Base-by-base conservation (phyloP, 495 filamentous ascomycete genomes). In the Aspergillus diversus region DNA sequence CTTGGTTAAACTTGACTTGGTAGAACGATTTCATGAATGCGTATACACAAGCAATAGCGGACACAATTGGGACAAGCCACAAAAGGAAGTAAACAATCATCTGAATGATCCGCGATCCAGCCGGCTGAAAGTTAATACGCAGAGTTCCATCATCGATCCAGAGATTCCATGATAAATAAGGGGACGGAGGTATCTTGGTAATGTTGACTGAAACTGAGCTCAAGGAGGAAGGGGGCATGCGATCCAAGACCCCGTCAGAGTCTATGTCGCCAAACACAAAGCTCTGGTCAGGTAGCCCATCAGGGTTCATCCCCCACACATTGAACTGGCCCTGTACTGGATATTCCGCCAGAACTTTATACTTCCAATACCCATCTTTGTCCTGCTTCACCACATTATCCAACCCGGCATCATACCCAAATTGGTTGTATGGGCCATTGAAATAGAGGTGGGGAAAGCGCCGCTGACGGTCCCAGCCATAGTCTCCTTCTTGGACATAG, bases 1-100 rank as follows among this genome's bases (percentile, higher is more conserved):
- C 71, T 68, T 89, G 81, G 69, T 90, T 90, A 76, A 90, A 84
- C 70, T 89, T 90, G 73, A 91, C 85, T 31, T 84, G 81, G 73
- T 90, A 91, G 73, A 90, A 91, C 17, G 83, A 83, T 59, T 83
- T 82, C 77, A 86, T 81, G 77, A 88, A 91, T 3, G 84, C 68
- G 69, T 80, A 89, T 1, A 86, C 80, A 21, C 80, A 85, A 13
- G 79, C 63, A 1, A 67, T 67, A 9, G 77, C 87, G 6, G 80
- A 81, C 6, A 80, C 6, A 13, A 86, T 60, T 0, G 88, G 88
- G 5, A 89, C 66, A 39, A 87, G 59, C 66, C 74, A 78, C n/a
- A 90, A 74, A 7, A 90, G 72, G 37, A 86, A 69, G 66, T 82
- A 88, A 7, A 90, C 67, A 5, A 76, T 71, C 59, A 91, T 76